Percentiles rank a stretch among this genome's conserved stretches.
Conservation (phyloP, 192 early-diverging fungal species). For the Coemansia sp. region DNA sequence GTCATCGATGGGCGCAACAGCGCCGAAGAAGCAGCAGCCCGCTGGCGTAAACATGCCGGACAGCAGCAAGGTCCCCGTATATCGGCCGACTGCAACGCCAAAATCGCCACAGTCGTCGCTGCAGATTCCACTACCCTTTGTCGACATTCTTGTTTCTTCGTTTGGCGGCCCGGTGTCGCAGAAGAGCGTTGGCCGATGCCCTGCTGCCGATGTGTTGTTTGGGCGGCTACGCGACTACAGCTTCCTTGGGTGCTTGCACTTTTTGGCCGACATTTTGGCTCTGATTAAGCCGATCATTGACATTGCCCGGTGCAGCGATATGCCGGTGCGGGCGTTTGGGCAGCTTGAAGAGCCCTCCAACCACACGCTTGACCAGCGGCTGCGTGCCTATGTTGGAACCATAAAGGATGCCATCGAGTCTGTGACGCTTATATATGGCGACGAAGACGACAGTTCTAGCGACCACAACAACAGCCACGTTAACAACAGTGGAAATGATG, state of each 20-base stretch:
- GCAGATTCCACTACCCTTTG: conserved; percentile 45
- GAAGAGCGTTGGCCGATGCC: conserved; percentile 45
- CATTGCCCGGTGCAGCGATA: conserved; percentile 24
- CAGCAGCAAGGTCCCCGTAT: conserved; percentile 6
- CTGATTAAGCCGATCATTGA: conserved; percentile 49
- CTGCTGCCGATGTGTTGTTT: conserved; percentile 35
- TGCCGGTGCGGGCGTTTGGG: conserved; percentile 31
- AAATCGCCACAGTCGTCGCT: conserved; percentile 36
- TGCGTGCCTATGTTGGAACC: conserved; percentile 37
- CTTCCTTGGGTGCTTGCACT: conserved; percentile 51
- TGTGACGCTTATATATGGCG: conserved; percentile 49
- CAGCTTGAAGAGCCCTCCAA: conserved; percentile 17
- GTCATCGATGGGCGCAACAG: neutral
- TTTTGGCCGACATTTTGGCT: conserved; percentile 45
- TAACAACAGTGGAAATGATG: neutral
- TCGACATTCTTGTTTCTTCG: conserved; percentile 39
- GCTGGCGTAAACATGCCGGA: conserved; percentile 21
- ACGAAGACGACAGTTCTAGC: conserved; percentile 18
- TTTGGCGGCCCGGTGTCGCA: conserved; percentile 24
- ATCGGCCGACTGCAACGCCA: conserved; percentile 2
- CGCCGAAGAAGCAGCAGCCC: neutral
- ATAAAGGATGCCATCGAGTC: conserved; percentile 46
- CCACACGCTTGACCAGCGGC: conserved; percentile 40
- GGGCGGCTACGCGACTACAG: conserved; percentile 43
- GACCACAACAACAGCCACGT: conserved; percentile 4